Evolutionary conservation across 2,329 filamentous ascomycete genomes (phyloP), one percentile per base, ranked within the genome.

Genomic region (Domatiomyces globalis): DNA sequence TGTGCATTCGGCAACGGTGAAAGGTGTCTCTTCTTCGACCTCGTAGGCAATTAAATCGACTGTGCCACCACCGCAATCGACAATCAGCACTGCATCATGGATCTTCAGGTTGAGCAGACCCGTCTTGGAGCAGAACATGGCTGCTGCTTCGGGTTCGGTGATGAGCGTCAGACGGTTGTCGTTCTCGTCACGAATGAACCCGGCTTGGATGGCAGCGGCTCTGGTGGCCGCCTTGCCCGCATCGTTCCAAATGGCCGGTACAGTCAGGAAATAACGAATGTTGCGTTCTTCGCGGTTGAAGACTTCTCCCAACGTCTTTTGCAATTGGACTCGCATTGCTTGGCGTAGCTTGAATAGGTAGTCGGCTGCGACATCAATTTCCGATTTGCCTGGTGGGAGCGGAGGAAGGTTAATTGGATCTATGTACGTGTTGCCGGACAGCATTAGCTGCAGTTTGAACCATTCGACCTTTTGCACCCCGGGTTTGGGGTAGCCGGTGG

Each of bases 221-320:
- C 92, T 82, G 12, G 92, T 96, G 42, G 92, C 92, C 52, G 92
- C 92, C 73, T 98, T 98, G 61, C 89, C 92, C 45, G 92, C 90
- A 72, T 96, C 92, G 68, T 96, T 96, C 92, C 92, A 96, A 61
- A 98, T 96, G 61, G 92, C 92, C 18, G 92, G 92, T n/a, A 98
- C 92, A 2, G 92, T 98, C 61, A 98, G 75, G 69, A 95, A 96
- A 71, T 96, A 96, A 61, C 87, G 81, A 62, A 96, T 98, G 69
- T 96, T 96, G 63, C 90, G 84, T 74, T 96, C 92, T 73, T 96
- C 92, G 69, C 92, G 79, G 71, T 94, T 95, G 71, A 96, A 98
- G 0, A 98, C 92, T 66, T 96, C 92, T 50, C 92, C 92, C 27
- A 96, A 76, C 1, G 89, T 94, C 78, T 96, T 96, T 68, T 95